A percentile compares a stretch with the other conserved stretches of the same genome.
These are phyloP conservation scores for Curvularia hawaiiensis DNA, from an alignment of 2,329 filamentous ascomycete genomes.

Conservation along the genomic window DNA sequence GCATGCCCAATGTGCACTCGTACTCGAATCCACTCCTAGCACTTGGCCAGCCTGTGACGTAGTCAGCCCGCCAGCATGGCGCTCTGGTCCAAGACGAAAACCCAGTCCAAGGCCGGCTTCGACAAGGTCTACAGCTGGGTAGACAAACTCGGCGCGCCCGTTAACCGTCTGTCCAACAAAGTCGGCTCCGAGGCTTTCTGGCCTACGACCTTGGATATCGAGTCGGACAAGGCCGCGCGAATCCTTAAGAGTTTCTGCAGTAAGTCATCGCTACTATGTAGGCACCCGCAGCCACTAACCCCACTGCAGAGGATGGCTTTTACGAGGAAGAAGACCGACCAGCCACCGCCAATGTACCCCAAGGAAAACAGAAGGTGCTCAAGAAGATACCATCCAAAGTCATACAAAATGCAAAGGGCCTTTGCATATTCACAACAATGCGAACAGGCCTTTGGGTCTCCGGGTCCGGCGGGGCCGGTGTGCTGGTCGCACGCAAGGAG, in stretches of 20 bases:
- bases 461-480: conserved; percentile 86
- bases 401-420: conserved; percentile 84
- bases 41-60: conserved; percentile 20
- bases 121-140: conserved; percentile 72
- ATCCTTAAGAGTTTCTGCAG: conserved; percentile 91
- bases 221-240: conserved; percentile 88
- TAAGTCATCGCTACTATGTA: conserved; percentile 53
- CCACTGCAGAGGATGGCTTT: conserved; percentile 66
- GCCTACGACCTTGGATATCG: conserved; percentile 83
- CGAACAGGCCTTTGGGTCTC: conserved; percentile 90
- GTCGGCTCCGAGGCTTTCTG: conserved; percentile 83
- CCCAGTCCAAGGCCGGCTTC: conserved; percentile 57
- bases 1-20: conserved; percentile 31
- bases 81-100: conserved; percentile 44
- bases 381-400: conserved; percentile 86
- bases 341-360: conserved; percentile 56
- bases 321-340: conserved; percentile 62
- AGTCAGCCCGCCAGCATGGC: conserved; percentile 30
- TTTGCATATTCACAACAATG: conserved; percentile 96
- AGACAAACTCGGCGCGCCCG: conserved; percentile 73
- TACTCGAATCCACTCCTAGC: conserved; percentile 22
- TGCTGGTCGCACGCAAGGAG: conserved; percentile 81
- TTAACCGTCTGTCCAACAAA: conserved; percentile 82
- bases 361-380: conserved; percentile 66
- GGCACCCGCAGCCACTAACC: conserved; percentile 22